Evolutionary conservation across 2,329 filamentous ascomycete species (phyloP).

Genomic region (Ceratocystis harringtonii): DNA sequence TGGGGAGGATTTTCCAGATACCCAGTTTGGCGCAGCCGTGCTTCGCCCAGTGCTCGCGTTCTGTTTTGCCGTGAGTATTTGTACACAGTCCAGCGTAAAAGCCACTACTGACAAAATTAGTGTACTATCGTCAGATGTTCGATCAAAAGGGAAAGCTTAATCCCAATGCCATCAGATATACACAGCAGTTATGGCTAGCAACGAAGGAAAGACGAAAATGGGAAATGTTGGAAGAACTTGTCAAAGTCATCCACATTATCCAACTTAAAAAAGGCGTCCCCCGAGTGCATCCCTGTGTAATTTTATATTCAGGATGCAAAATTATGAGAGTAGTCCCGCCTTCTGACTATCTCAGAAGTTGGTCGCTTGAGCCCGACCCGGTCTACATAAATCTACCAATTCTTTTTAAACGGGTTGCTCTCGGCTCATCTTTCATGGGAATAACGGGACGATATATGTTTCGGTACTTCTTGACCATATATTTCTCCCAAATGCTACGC

Average conservation of each 20-base stretch:
- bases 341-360: neutral
- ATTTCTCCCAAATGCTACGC: neutral
- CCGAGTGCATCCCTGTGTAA: constrained; percentile 2
- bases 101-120: neutral
- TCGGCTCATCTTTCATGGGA: neutral
- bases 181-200: neutral
- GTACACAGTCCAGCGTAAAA: neutral
- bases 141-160: neutral
- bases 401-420: constrained; percentile 6
- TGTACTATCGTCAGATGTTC: constrained; percentile 6
- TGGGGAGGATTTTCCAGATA: neutral
- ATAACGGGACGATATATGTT: constrained; percentile 1
- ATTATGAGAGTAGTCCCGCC: constrained; percentile 3
- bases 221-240: constrained; percentile 2
- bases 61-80: neutral
- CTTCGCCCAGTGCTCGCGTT: neutral
- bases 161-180: neutral
- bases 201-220: constrained; percentile 4
- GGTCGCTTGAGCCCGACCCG: neutral
- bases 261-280: neutral
- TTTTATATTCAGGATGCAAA: neutral
- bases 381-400: neutral
- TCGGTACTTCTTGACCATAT: constrained; percentile 2
- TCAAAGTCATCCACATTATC: constrained; percentile 5
- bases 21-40: neutral